Evolutionary conservation across 257 asterid species (phyloP), one percentile per base, ranked within the genome.

Genomic region (Petunia axillaris): DNA sequence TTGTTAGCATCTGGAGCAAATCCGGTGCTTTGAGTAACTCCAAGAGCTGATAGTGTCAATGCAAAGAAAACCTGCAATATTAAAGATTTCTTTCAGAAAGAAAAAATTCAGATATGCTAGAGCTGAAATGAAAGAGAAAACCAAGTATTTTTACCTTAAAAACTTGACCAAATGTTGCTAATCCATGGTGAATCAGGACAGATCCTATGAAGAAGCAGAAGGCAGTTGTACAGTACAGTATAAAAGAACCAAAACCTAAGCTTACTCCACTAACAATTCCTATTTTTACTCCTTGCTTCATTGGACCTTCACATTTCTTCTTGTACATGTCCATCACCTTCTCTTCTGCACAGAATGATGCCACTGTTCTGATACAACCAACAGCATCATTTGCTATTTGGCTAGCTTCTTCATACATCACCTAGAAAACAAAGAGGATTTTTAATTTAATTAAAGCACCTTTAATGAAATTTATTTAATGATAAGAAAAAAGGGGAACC

Each of bases 141-240:
- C 37, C 7, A 9, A 14, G 57, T n/a, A 4, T 63, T 41, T 1
- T 57, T 54, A 84, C 87, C 84, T 84, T 77, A 4, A 84, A 66
- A 64, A 84, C 75, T 40, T 77, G 80, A 3, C 46, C 48, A 0
- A 81, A n/a, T 6, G 80, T 68, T 15, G 87, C 80, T 53, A 66
- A 58, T 60, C 60, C 50, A 40, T 73, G 87, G 41, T 80, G 60
- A 48, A 85, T 50, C 8, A 85, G 88, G 58, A 64, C 15, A 5
- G 86, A 84, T 25, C 88, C 88, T 1, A 75, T 25, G 75, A 75
- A 85, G 77, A 85, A 83, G 70, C 88, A 85, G 37, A 78, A 55
- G 54, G 85, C 79, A 78, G 53, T 74, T 64, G 85, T 16, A 2
- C 43, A 36, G 36, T 77, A 83, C 70, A 77, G 70, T 65, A 58